A percentile compares a stretch with the other conserved stretches of the same genome.
phyloP scores from a whole-genome alignment of 768 basidiomycete species.

The Amanita pseudoporphyria region DNA sequence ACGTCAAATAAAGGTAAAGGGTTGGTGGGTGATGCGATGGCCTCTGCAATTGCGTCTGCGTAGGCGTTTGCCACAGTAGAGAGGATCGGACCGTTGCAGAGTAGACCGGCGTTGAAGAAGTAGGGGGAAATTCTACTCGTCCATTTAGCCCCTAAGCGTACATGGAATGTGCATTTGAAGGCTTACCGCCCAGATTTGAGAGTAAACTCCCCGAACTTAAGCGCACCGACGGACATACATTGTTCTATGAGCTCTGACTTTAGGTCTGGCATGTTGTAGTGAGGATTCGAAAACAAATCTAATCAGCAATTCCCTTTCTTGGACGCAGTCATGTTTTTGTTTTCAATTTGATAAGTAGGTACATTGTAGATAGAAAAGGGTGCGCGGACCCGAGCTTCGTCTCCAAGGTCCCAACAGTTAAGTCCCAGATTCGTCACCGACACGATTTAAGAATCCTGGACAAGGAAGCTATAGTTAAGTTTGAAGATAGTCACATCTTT shows the following conservation, averaged over 20 bases:
- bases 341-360: no score
- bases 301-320: no score
- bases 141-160: conserved; percentile 8
- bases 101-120: conserved; percentile 92
- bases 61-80: conserved; percentile 72
- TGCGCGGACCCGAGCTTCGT: no score
- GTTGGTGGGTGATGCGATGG: conserved; percentile 23
- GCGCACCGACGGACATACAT: conserved; percentile 59
- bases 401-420: no score
- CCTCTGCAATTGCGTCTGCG: conserved; percentile 63
- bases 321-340: no score
- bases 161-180: background rate
- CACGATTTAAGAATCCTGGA: no score
- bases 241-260: conserved; percentile 50
- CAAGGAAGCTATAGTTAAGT: no score
- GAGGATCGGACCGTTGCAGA: conserved; percentile 79
- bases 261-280: conserved; percentile 5
- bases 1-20: conserved; percentile 56
- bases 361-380: no score
- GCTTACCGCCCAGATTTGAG: conserved; percentile 90
- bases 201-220: conserved; percentile 87
- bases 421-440: no score
- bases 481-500: no score
- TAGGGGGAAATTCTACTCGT: conserved; percentile 75
- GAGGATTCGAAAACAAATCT: no score